Evolutionary conservation across 2,329 filamentous ascomycete species (phyloP).

Genomic region (Scedosporium aurantiacum): DNA sequence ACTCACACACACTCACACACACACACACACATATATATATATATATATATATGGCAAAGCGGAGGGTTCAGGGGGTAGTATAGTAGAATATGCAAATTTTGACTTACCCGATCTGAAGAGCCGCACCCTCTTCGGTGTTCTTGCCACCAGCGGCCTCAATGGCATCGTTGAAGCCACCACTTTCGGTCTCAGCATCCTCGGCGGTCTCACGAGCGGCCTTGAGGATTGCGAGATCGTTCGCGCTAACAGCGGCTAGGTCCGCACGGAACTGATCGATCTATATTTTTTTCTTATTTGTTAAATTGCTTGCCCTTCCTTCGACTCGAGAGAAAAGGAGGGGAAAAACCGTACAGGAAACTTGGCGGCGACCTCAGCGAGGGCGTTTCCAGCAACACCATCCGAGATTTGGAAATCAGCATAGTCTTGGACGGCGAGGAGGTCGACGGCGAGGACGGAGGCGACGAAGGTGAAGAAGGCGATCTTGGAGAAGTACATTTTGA

Average conservation of each 20-base stretch:
- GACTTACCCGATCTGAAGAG: constrained; percentile 29
- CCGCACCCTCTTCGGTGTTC: constrained; percentile 26
- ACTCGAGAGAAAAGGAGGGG: neutral
- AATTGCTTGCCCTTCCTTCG: neutral
- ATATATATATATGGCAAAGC: neutral
- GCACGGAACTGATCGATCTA: constrained; percentile 24
- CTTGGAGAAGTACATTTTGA: constrained; percentile 27
- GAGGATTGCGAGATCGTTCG: constrained; percentile 38
- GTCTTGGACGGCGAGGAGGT: constrained; percentile 16
- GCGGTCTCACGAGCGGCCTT: constrained; percentile 36
- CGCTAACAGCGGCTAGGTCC: constrained; percentile 34
- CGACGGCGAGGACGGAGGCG: constrained; percentile 20
- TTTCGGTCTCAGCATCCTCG: constrained; percentile 40
- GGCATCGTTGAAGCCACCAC: constrained; percentile 39
- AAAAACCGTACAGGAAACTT: constrained; percentile 36
- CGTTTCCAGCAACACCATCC: constrained; percentile 39
- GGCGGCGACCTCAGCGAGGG: constrained; percentile 39
- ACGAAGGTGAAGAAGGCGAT: constrained; percentile 23
- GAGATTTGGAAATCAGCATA: constrained; percentile 37
- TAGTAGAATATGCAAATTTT: neutral
- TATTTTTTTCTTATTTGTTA: neutral
- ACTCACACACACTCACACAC: no score
- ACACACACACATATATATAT: no score
- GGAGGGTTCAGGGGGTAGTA: neutral
- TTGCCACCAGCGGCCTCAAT: constrained; percentile 31